phyloP scores from a whole-genome alignment of 2,329 filamentous ascomycete species.

The Xylariomycetidae sp. region DNA sequence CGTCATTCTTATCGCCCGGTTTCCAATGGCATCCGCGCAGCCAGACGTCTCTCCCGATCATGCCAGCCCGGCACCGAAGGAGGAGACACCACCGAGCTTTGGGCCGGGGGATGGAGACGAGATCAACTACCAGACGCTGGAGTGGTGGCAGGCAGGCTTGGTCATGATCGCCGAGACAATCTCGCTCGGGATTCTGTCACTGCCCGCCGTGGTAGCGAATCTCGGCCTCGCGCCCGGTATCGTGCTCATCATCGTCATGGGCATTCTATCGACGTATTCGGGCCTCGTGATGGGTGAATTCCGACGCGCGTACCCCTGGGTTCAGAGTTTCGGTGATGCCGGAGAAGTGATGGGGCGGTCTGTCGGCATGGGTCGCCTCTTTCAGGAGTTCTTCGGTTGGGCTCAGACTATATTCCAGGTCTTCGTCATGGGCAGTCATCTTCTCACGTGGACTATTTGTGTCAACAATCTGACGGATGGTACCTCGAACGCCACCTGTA shows the following conservation, averaged over 20 bases:
- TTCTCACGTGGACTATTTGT: slow-evolving; percentile 64
- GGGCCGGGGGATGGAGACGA: background rate
- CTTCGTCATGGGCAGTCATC: slow-evolving; percentile 65
- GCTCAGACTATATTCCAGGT: slow-evolving; percentile 58
- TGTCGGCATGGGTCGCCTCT: slow-evolving; percentile 45
- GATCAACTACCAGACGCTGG: background rate
- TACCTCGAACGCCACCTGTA: slow-evolving; percentile 59
- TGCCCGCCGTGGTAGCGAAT: slow-evolving; percentile 69
- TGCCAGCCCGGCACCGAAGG: no score
- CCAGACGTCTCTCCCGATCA: no score
- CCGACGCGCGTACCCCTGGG: slow-evolving; percentile 64
- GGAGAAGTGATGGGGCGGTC: slow-evolving; percentile 49
- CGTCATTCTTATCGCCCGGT: no score
- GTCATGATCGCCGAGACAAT: slow-evolving; percentile 41
- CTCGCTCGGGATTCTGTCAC: slow-evolving; percentile 58
- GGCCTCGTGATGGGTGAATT: slow-evolving; percentile 59
- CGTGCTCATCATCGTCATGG: slow-evolving; percentile 61
- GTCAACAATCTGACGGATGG: slow-evolving; percentile 59
- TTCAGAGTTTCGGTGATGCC: slow-evolving; percentile 63
- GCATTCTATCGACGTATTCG: slow-evolving; percentile 63
- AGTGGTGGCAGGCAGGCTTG: slow-evolving; percentile 37
- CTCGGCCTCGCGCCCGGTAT: slow-evolving; percentile 70
- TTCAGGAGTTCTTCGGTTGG: slow-evolving; percentile 55
- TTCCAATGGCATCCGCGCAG: no score
- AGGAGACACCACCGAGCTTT: background rate